Percentiles rank a stretch among this genome's conserved stretches.
These are phyloP conservation scores for Trifolium repens DNA, from an alignment of 306 rosid genomes.

Conservation along the genomic window DNA sequence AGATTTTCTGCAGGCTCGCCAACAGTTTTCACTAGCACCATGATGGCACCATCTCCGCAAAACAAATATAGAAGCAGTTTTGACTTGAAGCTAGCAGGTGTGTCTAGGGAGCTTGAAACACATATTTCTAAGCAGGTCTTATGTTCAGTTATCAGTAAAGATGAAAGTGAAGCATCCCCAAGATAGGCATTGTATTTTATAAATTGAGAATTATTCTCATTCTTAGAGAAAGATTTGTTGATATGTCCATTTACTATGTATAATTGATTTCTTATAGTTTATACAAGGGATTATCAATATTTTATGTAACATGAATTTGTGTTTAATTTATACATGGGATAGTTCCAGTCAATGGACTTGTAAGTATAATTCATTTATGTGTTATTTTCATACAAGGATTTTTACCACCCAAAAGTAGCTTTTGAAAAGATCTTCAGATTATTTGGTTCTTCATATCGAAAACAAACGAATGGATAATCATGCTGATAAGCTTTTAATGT, in stretches of 20 bases:
- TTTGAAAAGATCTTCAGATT: too few relatives aligned
- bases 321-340: slow-evolving; percentile 39
- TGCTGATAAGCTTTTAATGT: too few relatives aligned
- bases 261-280: slow-evolving; percentile 40
- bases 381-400: slow-evolving; percentile 12
- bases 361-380: neutral
- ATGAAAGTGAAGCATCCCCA: slow-evolving; percentile 70
- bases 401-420: neutral
- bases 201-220: slow-evolving; percentile 53
- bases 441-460: too few relatives aligned
- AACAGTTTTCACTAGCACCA: slow-evolving; percentile 52
- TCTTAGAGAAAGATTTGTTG: slow-evolving; percentile 64
- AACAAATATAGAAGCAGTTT: slow-evolving; percentile 78
- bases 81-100: slow-evolving; percentile 84
- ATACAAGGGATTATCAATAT: slow-evolving; percentile 30
- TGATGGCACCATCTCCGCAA: slow-evolving; percentile 66
- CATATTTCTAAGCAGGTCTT: slow-evolving; percentile 92
- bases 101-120: slow-evolving; percentile 94
- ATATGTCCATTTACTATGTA: slow-evolving; percentile 31
- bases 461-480: too few relatives aligned
- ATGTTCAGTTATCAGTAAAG: slow-evolving; percentile 80
- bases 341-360: slow-evolving; percentile 23
- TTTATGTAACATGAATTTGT: slow-evolving; percentile 34
- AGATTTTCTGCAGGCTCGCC: slow-evolving; percentile 79
- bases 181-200: slow-evolving; percentile 45